Base-by-base conservation (phyloP, 2,329 filamentous ascomycete genomes). In the Pyrenophora tritici-repentis region DNA sequence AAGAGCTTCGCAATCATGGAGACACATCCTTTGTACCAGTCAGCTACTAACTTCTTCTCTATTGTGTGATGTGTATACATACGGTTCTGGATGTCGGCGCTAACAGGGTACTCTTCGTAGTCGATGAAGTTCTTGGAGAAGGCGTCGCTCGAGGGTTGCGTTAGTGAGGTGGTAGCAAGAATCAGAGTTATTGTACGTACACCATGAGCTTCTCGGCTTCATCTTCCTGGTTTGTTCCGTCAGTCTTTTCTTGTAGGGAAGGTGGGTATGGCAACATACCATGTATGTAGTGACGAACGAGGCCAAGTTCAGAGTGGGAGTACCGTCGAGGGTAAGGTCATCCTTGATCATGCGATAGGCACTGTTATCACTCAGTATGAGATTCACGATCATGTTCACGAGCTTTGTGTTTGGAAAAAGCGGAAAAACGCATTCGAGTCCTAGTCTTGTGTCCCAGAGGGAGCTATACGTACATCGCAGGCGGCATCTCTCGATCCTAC, bases 201-300 rank as follows among this genome's bases (percentile, higher is more conserved):
- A 86, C 79, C 93, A 97, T 97, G 75, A 97, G 89, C 76, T 95
- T 91, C 78, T 97, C 92, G 16, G 88, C 92, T 75, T 97, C 93
- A 38, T 96, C 90, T 78, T 97, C 92, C 88, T 90, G 14, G 59
- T 16, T 51, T 43, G 41, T 39, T 34, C 3, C 26, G 41, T 43
- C 48, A 38, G 43, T 38, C 3, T 5, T 18, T 35, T 22, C 4
- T 2, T 8, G 9, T 35, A 18, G 55, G 34, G 32, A 22, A 88
- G 10, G n/a, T 10, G 6, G 9, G 6, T 24, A 8, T 18, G 12
- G 20, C 18, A 6, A 12, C 36, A 10, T 46, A 90, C 88, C 91
- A 96, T 97, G 79, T 95, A 97, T 1, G 93, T 97, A 1, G 92
- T 96, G 60, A 96, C 91, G 69, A 97, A 97, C 32, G 88, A 92